Base-by-base conservation (phyloP, 225 moss, liverwort and hornwort species). In the Straminergon stramineum region DNA sequence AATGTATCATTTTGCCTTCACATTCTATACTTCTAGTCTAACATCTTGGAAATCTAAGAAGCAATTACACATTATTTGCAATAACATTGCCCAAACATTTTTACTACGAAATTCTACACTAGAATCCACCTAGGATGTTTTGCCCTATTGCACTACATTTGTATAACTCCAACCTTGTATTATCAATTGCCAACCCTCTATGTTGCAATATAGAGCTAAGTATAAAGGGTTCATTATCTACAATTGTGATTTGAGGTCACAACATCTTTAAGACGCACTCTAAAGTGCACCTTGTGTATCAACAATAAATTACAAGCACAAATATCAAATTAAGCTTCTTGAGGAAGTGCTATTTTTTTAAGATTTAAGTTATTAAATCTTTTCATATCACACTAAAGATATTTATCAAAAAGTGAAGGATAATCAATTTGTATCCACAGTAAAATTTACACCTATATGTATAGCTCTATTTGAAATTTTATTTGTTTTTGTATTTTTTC, bases 131-230 rank as follows among this genome's bases (percentile, higher is more conserved):
- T 22, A 35, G 5, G 15, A 55, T 9, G 35, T 76, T 34, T 9
- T 34, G 2, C 9, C 15, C 22, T 9, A 53, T 53, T 53, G 15
- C 15, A 55, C 6, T 9, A 15, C 0, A 0, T 78, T 2, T 6
- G 10, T 34, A 2, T 53, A 78, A 78, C 6, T 55, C 23, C 9
- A 77, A 22, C 23, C 23, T 55, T 77, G 7, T 23, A 20, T 22
- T 35, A 34, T 34, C 3, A 22, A 53, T 52, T 52, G 52, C 13
- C 34, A 76, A 52, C 5, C 52, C 7, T 77, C 2, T 2, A 77
- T 8, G 3, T 77, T 77, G 35, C 14, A 22, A 52, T 11, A 32
- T 12, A 75, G 14, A 17, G 1, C 4, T 6, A 28, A 17, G 6
- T 48, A 48, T 31, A 32, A 31, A 76, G 34, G 13, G 2, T 32